These are phyloP conservation scores for Fusarium sp. DNA, from an alignment of 2,329 filamentous ascomycete genomes.

Conservation along the genomic window DNA sequence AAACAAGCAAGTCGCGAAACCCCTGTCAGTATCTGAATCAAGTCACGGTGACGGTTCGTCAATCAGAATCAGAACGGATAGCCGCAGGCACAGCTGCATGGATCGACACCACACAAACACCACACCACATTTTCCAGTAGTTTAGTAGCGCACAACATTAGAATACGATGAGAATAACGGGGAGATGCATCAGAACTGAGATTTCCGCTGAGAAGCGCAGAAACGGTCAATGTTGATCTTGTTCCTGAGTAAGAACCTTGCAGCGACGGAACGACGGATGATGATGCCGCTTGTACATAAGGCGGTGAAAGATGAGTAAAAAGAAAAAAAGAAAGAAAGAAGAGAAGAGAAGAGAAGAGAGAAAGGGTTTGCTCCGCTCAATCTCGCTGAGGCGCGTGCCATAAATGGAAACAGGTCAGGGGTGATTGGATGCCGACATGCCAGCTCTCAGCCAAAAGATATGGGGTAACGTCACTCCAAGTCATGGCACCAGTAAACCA, in stretches of 20 bases:
- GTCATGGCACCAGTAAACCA: conserved; percentile 25
- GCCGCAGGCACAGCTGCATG: conserved; percentile 29
- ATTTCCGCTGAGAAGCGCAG: conserved; percentile 3
- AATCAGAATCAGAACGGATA: conserved; percentile 18
- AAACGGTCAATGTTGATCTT: not conserved
- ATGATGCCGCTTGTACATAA: conserved; percentile 4
- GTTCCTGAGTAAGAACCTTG: not conserved
- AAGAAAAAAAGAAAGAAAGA: not conserved
- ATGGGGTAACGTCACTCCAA: conserved; percentile 41
- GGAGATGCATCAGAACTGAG: conserved; percentile 12
- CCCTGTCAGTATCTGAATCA: conserved; percentile 23
- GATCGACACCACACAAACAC: conserved; percentile 29
- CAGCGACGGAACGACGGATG: conserved; percentile 4
- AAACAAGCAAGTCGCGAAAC: conserved; percentile 9
- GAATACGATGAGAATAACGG: conserved; percentile 18
- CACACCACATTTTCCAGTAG: not conserved
- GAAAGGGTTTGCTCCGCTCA: conserved; percentile 18
- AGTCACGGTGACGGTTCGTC: conserved; percentile 26
- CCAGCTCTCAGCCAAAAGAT: conserved; percentile 31
- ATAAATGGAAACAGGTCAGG: conserved; percentile 37
- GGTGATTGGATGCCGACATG: conserved; percentile 29
- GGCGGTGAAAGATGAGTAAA: conserved; percentile 29
- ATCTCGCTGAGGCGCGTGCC: conserved; percentile 28
- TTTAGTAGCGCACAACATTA: conserved; percentile 9
- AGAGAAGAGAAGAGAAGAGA: not conserved